Percentiles rank a stretch among this genome's conserved stretches.
These are phyloP conservation scores for Penicillium olsonii DNA, from an alignment of 2,329 filamentous ascomycete species.

Conservation along the genomic window DNA sequence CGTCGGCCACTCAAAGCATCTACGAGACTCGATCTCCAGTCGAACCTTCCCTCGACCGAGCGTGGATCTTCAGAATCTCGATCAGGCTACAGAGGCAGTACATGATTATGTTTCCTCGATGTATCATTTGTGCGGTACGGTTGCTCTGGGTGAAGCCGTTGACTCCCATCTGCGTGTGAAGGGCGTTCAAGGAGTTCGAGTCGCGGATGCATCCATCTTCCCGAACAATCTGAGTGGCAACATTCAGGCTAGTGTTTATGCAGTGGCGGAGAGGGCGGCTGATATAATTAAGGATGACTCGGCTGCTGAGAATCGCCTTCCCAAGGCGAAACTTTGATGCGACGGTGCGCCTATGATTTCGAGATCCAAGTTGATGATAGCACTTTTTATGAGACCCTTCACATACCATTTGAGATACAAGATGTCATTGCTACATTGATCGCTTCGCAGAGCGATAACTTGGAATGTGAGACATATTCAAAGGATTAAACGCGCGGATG, in stretches of 20 bases:
- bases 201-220: conserved; percentile 31
- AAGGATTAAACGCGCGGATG: no score
- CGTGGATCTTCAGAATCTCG: conserved; percentile 12
- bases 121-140: conserved; percentile 25
- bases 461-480: no score
- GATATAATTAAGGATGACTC: conserved; percentile 34
- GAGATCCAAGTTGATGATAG: neutral
- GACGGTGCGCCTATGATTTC: neutral
- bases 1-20: conserved; percentile 6
- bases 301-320: conserved; percentile 2
- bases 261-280: conserved; percentile 36
- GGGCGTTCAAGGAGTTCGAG: conserved; percentile 26
- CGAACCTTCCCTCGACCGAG: conserved; percentile 11
- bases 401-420: no score
- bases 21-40: neutral
- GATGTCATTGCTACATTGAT: no score
- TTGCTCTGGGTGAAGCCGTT: conserved; percentile 33
- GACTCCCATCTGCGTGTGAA: conserved; percentile 29
- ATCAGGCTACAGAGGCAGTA: conserved; percentile 12
- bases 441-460: no score
- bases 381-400: neutral
- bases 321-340: neutral
- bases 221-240: conserved; percentile 33
- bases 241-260: conserved; percentile 32
- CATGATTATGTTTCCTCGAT: conserved; percentile 11